Base-by-base conservation (phyloP, 2,329 filamentous ascomycete genomes). In the Scytalidium sp. region DNA sequence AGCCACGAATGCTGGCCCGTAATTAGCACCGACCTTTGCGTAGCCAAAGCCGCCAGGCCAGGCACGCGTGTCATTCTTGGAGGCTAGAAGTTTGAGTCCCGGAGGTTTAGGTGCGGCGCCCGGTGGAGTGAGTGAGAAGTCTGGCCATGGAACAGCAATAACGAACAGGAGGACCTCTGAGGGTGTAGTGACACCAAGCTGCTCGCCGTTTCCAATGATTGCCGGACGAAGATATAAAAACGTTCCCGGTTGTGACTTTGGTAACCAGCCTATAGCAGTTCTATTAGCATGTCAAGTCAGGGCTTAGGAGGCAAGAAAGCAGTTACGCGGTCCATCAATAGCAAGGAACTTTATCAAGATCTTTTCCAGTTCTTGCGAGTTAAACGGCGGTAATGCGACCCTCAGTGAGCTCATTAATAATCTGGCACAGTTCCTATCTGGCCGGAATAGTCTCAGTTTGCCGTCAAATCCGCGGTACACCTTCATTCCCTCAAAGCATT, bases 41-140 rank as follows among this genome's bases (percentile, higher is more conserved):
- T 88, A 92, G 2, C 92, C 92, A 68, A 95, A 96, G 3, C 92
- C 92, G 57, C 92, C 92, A 19, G 90, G 90, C 92, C 92, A 97
- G 11, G 92, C 91, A 57, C 92, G 87, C 50, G 86, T 89, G 69
- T 96, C 89, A 59, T 91, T 84, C 51, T 84, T 81, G 32, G 82
- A 89, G 1, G 91, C 93, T 66, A 93, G 83, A 45, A 96, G 80
- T 60, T 81, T 85, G 75, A 95, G 79, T 58, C 83, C 83, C 3
- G 57, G 57, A 6, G 54, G 45, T 75, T 79, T 3, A 60, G 56
- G 45, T 5, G 27, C 22, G 5, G 50, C 20, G 67, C 59, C 67
- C 81, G 67, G 57, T 67, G 65, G 52, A 13, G 44, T 50, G 29
- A 51, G 47, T 1, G 61, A 60, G 3, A 62, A 39, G 45, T 63